A percentile compares a stretch with the other conserved stretches of the same genome.
Conservation (phyloP, 75 land plant species). For the Pinus albicaulis region DNA sequence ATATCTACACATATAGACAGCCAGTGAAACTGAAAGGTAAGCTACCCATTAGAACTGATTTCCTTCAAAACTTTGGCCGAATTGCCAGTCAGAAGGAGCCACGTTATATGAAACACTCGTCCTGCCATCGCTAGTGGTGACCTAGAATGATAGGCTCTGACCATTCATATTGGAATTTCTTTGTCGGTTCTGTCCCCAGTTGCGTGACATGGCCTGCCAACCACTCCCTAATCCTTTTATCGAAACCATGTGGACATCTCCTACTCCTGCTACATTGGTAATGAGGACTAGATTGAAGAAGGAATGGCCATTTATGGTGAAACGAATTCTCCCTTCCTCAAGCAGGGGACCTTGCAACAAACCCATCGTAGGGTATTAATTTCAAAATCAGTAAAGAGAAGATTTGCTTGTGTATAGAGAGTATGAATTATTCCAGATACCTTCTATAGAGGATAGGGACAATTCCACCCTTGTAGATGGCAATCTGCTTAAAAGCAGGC, state of each 20-base stretch:
- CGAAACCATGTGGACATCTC: too few relatives aligned
- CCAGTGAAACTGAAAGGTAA: too few relatives aligned
- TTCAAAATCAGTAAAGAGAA: neutral
- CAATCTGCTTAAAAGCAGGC: conserved; percentile 3
- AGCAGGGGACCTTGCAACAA: neutral
- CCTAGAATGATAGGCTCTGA: too few relatives aligned
- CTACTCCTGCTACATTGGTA: neutral
- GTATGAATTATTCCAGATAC: neutral
- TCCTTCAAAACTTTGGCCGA: conserved; percentile 74
- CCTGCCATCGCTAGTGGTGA: too few relatives aligned
- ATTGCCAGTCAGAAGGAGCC: neutral
- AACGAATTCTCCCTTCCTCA: neutral
- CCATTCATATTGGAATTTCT: too few relatives aligned
- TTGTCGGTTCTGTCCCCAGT: conserved; percentile 27
- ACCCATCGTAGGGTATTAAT: neutral
- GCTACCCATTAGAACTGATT: conserved; percentile 22
- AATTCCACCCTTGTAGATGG: conserved; percentile 9
- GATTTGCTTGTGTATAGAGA: neutral
- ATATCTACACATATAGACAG: too few relatives aligned
- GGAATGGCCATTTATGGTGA: neutral
- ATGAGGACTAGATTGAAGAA: neutral
- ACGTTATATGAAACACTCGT: too few relatives aligned
- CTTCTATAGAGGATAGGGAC: conserved; percentile 11
- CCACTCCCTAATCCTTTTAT: too few relatives aligned
- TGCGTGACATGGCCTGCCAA: too few relatives aligned